A percentile compares a stretch with the other conserved stretches of the same genome.
Evolutionary conservation across 1,139 yeast genomes (phyloP).

Genomic region (Pichia sp.): DNA sequence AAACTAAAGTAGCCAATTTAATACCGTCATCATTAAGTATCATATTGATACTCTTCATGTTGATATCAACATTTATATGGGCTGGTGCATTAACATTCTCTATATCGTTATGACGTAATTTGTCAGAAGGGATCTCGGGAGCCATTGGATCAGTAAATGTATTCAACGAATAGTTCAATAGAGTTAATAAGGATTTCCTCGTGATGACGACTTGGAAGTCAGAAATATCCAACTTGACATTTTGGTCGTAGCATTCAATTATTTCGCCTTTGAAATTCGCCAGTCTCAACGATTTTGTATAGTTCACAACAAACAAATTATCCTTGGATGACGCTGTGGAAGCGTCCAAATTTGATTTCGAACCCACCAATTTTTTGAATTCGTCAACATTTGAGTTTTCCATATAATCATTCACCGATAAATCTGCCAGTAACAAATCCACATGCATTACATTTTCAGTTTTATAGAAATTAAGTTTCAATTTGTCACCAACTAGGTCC

Average conservation of each 20-base stretch:
- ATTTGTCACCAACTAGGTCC: conserved; percentile 65
- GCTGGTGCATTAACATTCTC: conserved; percentile 60
- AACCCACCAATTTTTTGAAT: conserved; percentile 66
- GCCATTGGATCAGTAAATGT: conserved; percentile 85
- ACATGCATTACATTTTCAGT: conserved; percentile 62
- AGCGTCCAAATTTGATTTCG: conserved; percentile 42
- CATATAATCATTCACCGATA: conserved; percentile 71
- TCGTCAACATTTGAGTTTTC: conserved; percentile 60
- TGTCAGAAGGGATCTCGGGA: conserved; percentile 62
- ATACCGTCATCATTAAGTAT: conserved; percentile 81
- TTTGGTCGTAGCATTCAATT: conserved; percentile 77
- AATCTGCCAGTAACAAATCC: conserved; percentile 57
- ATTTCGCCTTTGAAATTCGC: conserved; percentile 53
- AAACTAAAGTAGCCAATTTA: conserved; percentile 70
- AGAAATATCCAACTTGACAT: conserved; percentile 68
- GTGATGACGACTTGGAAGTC: conserved; percentile 75
- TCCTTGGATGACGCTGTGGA: conserved; percentile 26
- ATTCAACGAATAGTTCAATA: conserved; percentile 75
- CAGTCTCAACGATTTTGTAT: conserved; percentile 54
- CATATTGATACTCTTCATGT: conserved; percentile 68
- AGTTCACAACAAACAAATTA: conserved; percentile 61
- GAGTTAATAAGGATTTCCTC: conserved; percentile 71
- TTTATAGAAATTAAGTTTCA: conserved; percentile 56
- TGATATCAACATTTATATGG: conserved; percentile 64
- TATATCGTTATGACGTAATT: conserved; percentile 57